Conservation (phyloP, 352 stramenopile species). For the Phytophthora colocasiae region DNA sequence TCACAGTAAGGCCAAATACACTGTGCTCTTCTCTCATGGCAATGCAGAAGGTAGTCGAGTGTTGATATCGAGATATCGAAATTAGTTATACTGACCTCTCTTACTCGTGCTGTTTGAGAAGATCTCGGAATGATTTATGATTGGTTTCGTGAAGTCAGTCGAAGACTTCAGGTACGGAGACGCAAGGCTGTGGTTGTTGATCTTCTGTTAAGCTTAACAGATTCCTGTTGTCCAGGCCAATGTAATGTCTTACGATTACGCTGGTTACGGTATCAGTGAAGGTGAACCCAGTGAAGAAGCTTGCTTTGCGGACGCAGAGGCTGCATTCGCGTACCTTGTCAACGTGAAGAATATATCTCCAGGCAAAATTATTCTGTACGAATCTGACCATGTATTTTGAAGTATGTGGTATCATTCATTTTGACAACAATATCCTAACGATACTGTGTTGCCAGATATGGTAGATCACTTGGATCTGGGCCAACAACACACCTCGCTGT, state of each 20-base stretch:
- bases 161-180: constrained; percentile 63
- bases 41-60: constrained; percentile 92
- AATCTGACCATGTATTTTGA: constrained; percentile 4
- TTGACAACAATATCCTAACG: not conserved
- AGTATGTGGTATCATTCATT: not conserved
- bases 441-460: constrained; percentile 63
- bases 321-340: constrained; percentile 96
- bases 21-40: constrained; percentile 97
- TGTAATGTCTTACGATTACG: constrained; percentile 96
- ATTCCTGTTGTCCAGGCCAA: constrained; percentile 59
- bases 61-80: not conserved
- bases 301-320: constrained; percentile 96
- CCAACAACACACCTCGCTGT: constrained; percentile 97
- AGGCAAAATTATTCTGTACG: constrained; percentile 96
- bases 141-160: constrained; percentile 95
- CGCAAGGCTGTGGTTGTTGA: not conserved
- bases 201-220: constrained; percentile 4
- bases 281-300: constrained; percentile 93
- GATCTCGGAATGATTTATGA: constrained; percentile 98
- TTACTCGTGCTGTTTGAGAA: constrained; percentile 20
- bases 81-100: not conserved
- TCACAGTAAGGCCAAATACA: constrained; percentile 91
- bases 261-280: constrained; percentile 97
- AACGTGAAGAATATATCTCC: constrained; percentile 92
- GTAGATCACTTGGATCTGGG: constrained; percentile 92